phyloP scores from a whole-genome alignment of 371 early-diverging fungal genomes.

The Syncephalastrum monosporum region DNA sequence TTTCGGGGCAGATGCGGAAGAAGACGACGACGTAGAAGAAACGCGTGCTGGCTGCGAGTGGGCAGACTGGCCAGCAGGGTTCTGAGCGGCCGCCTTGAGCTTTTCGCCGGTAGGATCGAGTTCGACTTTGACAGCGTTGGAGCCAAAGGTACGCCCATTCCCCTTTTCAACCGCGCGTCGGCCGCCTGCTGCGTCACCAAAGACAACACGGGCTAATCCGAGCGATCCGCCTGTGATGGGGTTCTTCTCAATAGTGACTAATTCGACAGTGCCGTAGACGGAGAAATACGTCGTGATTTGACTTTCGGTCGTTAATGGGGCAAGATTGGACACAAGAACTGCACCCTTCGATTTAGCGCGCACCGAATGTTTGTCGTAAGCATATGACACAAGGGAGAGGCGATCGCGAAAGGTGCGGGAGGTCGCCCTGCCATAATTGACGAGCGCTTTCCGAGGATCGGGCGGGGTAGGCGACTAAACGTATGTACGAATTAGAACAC shows the following conservation, averaged over 20 bases:
- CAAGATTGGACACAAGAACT: constrained; percentile 38
- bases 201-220: constrained; percentile 55
- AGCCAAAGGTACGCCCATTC: constrained; percentile 57
- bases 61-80: constrained; percentile 4
- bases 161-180: constrained; percentile 56
- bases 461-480: constrained; percentile 15
- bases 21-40: constrained; percentile 10
- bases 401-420: constrained; percentile 1
- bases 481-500: not conserved
- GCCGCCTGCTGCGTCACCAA: constrained; percentile 41
- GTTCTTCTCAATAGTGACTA: constrained; percentile 50
- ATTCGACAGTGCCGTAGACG: constrained; percentile 52
- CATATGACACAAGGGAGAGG: constrained; percentile 1
- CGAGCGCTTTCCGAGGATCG: constrained; percentile 40
- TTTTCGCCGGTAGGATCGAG: constrained; percentile 54
- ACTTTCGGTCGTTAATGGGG: constrained; percentile 42
- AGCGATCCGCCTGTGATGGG: constrained; percentile 55
- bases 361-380: constrained; percentile 41
- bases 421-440: constrained; percentile 32
- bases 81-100: constrained; percentile 17
- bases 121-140: constrained; percentile 56
- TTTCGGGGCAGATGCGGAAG: not conserved
- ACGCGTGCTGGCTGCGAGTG: not conserved
- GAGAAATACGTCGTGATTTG: constrained; percentile 52
- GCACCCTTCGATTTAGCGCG: constrained; percentile 34